Evolutionary conservation across 2,329 filamentous ascomycete species (phyloP).

Genomic region (Fusarium caatingaense): DNA sequence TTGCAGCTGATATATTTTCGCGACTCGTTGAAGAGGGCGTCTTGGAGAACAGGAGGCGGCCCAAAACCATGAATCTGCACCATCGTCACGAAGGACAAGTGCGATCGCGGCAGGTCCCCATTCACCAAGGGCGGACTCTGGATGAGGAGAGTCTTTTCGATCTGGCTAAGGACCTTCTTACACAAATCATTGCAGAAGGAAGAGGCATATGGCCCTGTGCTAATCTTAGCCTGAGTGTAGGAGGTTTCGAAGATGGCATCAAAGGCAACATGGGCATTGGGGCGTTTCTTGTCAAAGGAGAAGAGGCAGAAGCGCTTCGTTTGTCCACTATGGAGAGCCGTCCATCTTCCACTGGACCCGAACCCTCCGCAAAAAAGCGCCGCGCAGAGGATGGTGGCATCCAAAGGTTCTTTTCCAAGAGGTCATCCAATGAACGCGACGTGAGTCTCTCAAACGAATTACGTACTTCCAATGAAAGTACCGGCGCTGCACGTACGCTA

Average conservation of each 20-base stretch:
- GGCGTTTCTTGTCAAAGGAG: conserved; percentile 82
- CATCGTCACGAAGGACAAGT: conserved; percentile 80
- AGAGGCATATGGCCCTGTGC: conserved; percentile 84
- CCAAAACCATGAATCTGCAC: conserved; percentile 86
- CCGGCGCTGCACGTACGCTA: conserved; percentile 8
- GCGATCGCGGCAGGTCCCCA: conserved; percentile 79
- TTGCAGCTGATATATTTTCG: conserved; percentile 89
- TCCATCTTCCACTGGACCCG: conserved; percentile 33
- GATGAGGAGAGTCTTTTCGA: conserved; percentile 79
- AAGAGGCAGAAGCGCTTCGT: conserved; percentile 64
- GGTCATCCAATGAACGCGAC: conserved; percentile 44
- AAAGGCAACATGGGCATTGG: conserved; percentile 88
- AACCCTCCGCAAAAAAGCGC: conserved; percentile 48
- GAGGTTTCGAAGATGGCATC: conserved; percentile 91
- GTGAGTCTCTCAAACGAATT: conserved; percentile 42
- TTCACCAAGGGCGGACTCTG: conserved; percentile 79
- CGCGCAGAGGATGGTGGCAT: conserved; percentile 62
- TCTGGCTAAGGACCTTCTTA: conserved; percentile 79
- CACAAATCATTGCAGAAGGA: conserved; percentile 82
- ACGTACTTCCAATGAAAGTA: not conserved
- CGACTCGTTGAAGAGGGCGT: conserved; percentile 92
- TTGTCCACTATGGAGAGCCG: conserved; percentile 39
- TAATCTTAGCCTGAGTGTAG: conserved; percentile 89
- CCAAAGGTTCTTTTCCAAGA: conserved; percentile 67
- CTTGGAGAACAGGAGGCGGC: conserved; percentile 85